phyloP scores from a whole-genome alignment of 2,329 filamentous ascomycete genomes.

The Aspergillus caelatus region DNA sequence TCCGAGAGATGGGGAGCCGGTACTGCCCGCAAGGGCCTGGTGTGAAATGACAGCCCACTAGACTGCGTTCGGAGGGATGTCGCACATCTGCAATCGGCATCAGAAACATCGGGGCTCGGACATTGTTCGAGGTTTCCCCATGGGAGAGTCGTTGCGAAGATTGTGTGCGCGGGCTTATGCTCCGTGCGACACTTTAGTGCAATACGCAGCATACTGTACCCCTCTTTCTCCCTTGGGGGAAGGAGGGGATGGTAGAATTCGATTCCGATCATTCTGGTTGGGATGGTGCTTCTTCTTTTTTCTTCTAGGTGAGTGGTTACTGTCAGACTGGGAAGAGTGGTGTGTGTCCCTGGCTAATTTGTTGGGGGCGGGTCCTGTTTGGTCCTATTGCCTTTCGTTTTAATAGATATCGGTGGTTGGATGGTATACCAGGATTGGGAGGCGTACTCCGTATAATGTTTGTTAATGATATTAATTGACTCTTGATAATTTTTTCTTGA shows the following conservation, averaged over 20 bases:
- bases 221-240: constrained; percentile 27
- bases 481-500: not conserved
- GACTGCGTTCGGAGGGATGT: not conserved
- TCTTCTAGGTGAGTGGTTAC: constrained; percentile 30
- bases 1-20: constrained; percentile 28
- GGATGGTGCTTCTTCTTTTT: constrained; percentile 69
- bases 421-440: not conserved
- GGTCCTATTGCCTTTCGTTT: constrained; percentile 8
- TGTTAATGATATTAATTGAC: not conserved
- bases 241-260: constrained; percentile 65
- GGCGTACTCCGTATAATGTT: not conserved
- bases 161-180: constrained; percentile 63
- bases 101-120: constrained; percentile 77
- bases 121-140: constrained; percentile 58
- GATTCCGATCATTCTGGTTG: constrained; percentile 91
- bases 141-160: constrained; percentile 95
- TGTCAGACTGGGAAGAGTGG: constrained; percentile 27
- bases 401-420: constrained; percentile 15
- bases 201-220: constrained; percentile 80
- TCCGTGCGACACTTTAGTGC: constrained; percentile 77
- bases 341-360: constrained; percentile 35
- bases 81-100: constrained; percentile 82
- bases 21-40: constrained; percentile 83
- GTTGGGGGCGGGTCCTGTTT: constrained; percentile 27
- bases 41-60: constrained; percentile 59